These are phyloP conservation scores for Aurantiochytrium sp. DNA, from an alignment of 108 stramenopile species.

Conservation along the genomic window DNA sequence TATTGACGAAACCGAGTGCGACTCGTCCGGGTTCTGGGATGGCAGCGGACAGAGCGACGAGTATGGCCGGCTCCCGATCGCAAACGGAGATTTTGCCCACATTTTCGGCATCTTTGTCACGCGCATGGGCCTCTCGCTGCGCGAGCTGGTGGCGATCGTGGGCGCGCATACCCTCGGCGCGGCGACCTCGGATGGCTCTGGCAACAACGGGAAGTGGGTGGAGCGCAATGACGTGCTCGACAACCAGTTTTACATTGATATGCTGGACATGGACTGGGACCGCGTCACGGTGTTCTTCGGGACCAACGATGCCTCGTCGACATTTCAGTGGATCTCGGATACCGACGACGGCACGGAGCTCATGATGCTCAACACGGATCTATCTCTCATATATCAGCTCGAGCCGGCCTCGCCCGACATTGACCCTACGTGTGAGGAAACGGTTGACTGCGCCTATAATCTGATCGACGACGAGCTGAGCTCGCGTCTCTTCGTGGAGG, in stretches of 20 bases:
- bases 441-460: not conserved
- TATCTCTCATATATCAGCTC: not conserved
- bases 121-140: not conserved
- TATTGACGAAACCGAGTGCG: not conserved
- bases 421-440: not conserved
- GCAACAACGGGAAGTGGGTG: not conserved
- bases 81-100: not conserved
- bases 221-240: not conserved
- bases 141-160: not conserved
- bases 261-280: not conserved
- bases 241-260: not conserved
- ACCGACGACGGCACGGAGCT: not conserved
- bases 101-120: conserved; percentile 27
- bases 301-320: not conserved
- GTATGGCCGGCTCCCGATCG: not conserved
- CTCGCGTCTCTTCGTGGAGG: not conserved
- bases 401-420: not conserved
- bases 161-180: not conserved
- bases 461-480: not conserved
- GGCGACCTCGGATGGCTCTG: not conserved
- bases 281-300: not conserved
- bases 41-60: not conserved
- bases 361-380: conserved; percentile 18
- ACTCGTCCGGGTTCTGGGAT: not conserved
- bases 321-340: not conserved